Percentiles rank a stretch among this genome's conserved stretches.
Conservation (phyloP, 2,329 filamentous ascomycete species). For the Teratosphaeriaceae sp. region DNA sequence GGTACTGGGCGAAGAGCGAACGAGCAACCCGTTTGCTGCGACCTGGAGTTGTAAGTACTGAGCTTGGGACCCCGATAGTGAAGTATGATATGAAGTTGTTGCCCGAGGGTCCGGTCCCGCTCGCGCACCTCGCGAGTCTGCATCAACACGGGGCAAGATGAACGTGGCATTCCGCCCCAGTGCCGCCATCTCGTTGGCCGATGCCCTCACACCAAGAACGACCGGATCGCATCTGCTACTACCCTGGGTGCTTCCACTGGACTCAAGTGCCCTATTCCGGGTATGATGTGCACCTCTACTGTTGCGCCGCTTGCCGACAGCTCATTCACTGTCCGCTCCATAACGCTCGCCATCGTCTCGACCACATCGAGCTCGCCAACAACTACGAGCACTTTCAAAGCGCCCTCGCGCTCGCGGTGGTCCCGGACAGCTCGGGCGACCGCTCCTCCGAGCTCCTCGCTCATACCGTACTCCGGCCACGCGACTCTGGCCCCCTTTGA, state of each 20-base stretch:
- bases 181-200: no score
- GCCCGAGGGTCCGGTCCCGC: neutral
- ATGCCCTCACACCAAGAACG: no score
- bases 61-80: neutral
- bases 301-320: neutral
- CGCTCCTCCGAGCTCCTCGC: neutral
- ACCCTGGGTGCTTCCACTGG: neutral
- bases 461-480: neutral
- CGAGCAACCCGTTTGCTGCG: neutral
- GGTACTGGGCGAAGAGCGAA: neutral
- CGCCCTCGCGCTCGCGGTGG: neutral
- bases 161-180: no score
- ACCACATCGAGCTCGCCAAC: neutral
- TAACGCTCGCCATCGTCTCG: neutral
- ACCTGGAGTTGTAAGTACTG: constrained; percentile 1
- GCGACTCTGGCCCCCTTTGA: neutral
- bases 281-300: neutral
- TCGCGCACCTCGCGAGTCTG: neutral
- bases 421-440: neutral
- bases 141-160: no score
- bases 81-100: neutral
- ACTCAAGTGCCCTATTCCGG: neutral
- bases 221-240: no score
- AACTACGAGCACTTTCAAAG: neutral
- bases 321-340: neutral